Evolutionary conservation across 169 alveolate species (phyloP).

Genomic region (Cryptosporidium sp.): DNA sequence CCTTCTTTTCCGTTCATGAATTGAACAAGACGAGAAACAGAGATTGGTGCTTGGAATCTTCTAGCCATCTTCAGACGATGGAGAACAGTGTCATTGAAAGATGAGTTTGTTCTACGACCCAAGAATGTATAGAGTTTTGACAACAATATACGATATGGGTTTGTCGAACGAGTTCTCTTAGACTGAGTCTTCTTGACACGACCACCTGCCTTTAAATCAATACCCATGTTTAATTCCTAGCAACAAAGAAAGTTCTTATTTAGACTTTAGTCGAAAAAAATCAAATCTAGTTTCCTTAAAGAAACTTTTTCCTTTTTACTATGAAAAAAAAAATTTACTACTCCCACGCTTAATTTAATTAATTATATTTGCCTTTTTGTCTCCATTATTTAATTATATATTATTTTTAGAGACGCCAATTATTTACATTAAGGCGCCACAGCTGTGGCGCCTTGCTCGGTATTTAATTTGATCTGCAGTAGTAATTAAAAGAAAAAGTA

Average conservation of each 20-base stretch:
- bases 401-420: constrained; percentile 54
- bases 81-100: constrained; percentile 92
- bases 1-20: constrained; percentile 91
- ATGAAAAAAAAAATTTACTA: not conserved
- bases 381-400: constrained; percentile 15
- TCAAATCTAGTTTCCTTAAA: constrained; percentile 4
- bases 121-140: constrained; percentile 87
- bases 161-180: constrained; percentile 88
- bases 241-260: constrained; percentile 22
- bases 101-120: constrained; percentile 94
- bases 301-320: not conserved
- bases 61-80: constrained; percentile 93
- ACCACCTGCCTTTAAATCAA: constrained; percentile 91
- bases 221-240: constrained; percentile 83
- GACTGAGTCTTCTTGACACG: constrained; percentile 90
- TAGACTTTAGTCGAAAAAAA: constrained; percentile 15
- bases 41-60: constrained; percentile 93
- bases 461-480: not conserved
- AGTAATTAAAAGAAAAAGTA: not conserved
- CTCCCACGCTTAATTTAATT: not conserved
- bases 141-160: constrained; percentile 90
- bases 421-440: not conserved
- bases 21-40: constrained; percentile 92
- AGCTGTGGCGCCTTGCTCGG: not conserved
- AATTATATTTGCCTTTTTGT: constrained; percentile 27